These are phyloP conservation scores for Medicago lupulina DNA, from an alignment of 306 rosid species.

Conservation along the genomic window DNA sequence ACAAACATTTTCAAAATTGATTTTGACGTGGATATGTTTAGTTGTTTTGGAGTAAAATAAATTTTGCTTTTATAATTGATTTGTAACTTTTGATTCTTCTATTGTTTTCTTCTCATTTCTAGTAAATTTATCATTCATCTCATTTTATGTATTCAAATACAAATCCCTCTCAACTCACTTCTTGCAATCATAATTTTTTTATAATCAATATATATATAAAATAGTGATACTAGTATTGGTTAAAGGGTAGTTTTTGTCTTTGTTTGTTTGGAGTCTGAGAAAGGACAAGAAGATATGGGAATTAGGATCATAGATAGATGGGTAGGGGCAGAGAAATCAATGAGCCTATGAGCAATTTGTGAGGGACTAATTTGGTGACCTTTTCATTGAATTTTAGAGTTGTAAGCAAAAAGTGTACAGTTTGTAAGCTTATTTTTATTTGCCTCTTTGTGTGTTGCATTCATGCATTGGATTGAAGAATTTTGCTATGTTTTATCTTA, in stretches of 20 bases:
- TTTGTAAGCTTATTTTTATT: neutral
- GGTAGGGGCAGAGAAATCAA: neutral
- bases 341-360: neutral
- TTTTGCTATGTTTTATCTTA: neutral
- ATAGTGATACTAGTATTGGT: neutral
- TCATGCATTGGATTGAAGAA: slow-evolving; percentile 8
- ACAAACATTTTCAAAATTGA: too few relatives aligned
- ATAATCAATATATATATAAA: too few relatives aligned
- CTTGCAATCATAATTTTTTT: neutral
- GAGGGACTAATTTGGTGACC: neutral
- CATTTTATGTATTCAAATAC: too few relatives aligned
- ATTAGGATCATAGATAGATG: slow-evolving; percentile 8
- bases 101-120: too few relatives aligned
- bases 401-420: neutral
- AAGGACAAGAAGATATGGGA: neutral
- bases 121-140: too few relatives aligned
- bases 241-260: slow-evolving; percentile 4
- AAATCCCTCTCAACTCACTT: too few relatives aligned
- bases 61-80: too few relatives aligned
- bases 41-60: too few relatives aligned
- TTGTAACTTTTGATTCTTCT: too few relatives aligned
- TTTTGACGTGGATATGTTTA: too few relatives aligned
- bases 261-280: neutral
- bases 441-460: neutral
- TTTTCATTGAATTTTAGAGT: neutral